Evolutionary conservation across 208 protist genomes (phyloP).

Genomic region (Tetramitus jugosus): DNA sequence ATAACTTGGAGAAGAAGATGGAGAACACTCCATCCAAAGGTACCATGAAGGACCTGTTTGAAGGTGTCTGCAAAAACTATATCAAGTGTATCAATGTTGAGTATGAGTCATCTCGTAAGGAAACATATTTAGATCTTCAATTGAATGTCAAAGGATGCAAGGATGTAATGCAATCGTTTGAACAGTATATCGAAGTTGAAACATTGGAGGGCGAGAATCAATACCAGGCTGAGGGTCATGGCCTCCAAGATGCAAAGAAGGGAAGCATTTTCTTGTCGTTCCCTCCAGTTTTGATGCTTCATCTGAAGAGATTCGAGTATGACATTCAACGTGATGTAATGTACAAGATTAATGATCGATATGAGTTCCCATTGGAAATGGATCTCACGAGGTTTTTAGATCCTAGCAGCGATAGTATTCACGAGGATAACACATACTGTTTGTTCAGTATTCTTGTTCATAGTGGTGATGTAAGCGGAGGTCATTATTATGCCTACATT

Average conservation of each 20-base stretch:
- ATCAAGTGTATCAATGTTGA: constrained; percentile 56
- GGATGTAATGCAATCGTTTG: constrained; percentile 62
- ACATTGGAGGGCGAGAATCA: constrained; percentile 78
- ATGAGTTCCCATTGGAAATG: constrained; percentile 54
- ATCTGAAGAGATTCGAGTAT: constrained; percentile 80
- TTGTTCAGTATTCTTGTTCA: constrained; percentile 71
- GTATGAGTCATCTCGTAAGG: constrained; percentile 55
- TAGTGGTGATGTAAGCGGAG: constrained; percentile 54
- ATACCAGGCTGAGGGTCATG: constrained; percentile 55
- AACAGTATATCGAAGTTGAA: constrained; percentile 54
- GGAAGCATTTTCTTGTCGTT: constrained; percentile 59
- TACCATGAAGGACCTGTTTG: constrained; percentile 64
- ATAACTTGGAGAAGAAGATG: constrained; percentile 74
- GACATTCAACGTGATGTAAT: constrained; percentile 58
- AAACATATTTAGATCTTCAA: constrained; percentile 73
- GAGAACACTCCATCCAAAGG: constrained; percentile 64
- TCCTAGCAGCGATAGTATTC: not conserved
- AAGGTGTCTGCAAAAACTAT: constrained; percentile 57
- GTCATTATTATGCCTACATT: constrained; percentile 76
- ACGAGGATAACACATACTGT: constrained; percentile 45
- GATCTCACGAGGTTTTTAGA: constrained; percentile 50
- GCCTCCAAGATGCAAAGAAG: constrained; percentile 61
- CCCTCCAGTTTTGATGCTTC: constrained; percentile 69
- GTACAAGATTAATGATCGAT: constrained; percentile 66
- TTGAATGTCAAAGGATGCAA: constrained; percentile 64